Evolutionary conservation across 768 basidiomycete genomes (phyloP), one percentile per base, ranked within the genome.

Genomic region (Epithele typhae): DNA sequence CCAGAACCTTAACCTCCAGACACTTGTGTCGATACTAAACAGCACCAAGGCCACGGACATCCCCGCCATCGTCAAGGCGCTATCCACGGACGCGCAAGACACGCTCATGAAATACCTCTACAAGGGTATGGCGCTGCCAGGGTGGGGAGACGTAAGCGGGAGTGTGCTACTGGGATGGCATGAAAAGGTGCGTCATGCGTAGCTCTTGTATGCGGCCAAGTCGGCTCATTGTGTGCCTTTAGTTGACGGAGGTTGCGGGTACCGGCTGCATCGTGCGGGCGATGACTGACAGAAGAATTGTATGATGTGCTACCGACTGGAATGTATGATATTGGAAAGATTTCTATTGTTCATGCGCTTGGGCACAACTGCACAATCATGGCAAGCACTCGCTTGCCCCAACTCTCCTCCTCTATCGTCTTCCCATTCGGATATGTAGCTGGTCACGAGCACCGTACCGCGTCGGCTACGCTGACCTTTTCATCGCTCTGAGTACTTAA

Each of bases 91-190:
- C 41, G 69, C 77, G 36, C 90, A 93, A 59, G 95, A 96, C 60
- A 88, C 84, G 25, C 75, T 97, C 44, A 98, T 96, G 95, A 95
- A 94, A 64, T 98, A 95, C 61, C 72, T 98, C 14, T 98, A 97
- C 79, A 98, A 98, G 70, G 94, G 91, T 14, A 97, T 96, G 94
- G 79, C 73, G 15, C 65, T 75, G 58, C 71, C 74, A 2, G 81
- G 74, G 14, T 73, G 77, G 64, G 75, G 78, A 24, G 82, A 84
- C 52, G 71, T 82, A 46, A 79, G 73, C 55, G 81, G 81, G 35
- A 82, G 79, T 52, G 81, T 84, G 30, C 66, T 86, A 27, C 65
- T 95, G 34, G 87, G 83, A 12, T 97, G 95, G 95, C 95, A 98
- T 61, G 93, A 96, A 66, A 96, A 95, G 87, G 93, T 93, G 40